Percentiles rank a stretch among this genome's conserved stretches.
Evolutionary conservation across 2,329 filamentous ascomycete genomes (phyloP).

Genomic region (Fusarium heterosporum): DNA sequence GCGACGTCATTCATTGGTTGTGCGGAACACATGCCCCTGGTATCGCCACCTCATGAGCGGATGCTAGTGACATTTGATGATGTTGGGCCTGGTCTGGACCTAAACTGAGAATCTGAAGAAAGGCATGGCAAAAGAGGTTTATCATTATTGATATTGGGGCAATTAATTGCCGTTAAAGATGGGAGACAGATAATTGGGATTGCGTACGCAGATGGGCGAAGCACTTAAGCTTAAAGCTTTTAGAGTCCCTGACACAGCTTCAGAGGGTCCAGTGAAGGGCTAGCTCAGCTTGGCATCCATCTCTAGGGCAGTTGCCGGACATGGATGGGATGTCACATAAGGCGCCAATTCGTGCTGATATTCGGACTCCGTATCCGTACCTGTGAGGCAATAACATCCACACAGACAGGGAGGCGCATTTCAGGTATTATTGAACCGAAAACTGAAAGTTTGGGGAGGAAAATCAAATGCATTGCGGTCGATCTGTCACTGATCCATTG

Average conservation of each 20-base stretch:
- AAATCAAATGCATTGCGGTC: not conserved
- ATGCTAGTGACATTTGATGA: constrained; percentile 7
- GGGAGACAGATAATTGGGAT: constrained; percentile 10
- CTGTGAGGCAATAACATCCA: not conserved
- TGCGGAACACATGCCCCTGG: constrained; percentile 24
- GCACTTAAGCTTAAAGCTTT: constrained; percentile 41
- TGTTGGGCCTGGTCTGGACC: constrained; percentile 7
- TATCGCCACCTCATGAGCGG: constrained; percentile 29
- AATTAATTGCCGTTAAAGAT: not conserved
- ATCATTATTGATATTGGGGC: constrained; percentile 2
- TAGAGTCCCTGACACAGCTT: constrained; percentile 25
- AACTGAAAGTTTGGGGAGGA: not conserved
- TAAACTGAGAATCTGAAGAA: not conserved
- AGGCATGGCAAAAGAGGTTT: not conserved
- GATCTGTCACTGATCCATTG: too few species aligned
- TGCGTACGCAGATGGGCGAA: constrained; percentile 37
- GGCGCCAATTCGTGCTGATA: not conserved
- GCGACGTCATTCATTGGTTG: constrained; percentile 45
- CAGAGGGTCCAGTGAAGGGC: constrained; percentile 10
- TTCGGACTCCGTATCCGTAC: not conserved
- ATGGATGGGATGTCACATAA: not conserved
- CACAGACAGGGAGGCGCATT: constrained; percentile 24
- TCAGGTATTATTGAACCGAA: constrained; percentile 5
- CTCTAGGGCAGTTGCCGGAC: not conserved
- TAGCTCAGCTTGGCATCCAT: constrained; percentile 31